phyloP scores from a whole-genome alignment of 208 protist genomes.

The Leishmania guyanensis region DNA sequence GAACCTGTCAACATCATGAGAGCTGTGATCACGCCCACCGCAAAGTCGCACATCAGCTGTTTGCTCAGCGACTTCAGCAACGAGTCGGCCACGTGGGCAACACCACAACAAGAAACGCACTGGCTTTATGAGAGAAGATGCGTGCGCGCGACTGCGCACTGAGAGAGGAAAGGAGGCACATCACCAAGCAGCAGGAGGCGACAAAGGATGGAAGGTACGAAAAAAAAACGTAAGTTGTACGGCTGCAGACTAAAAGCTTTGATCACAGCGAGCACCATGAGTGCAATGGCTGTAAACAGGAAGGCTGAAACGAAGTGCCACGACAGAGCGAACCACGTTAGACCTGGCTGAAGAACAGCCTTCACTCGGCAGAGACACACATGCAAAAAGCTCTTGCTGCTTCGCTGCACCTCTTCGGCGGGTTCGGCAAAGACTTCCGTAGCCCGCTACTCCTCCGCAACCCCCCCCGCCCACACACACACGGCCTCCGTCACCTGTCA shows the following conservation, averaged over 20 bases:
- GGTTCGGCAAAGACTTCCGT: not conserved
- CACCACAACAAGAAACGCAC: conserved; percentile 64
- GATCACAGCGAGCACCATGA: conserved; percentile 56
- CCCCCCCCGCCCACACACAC: not conserved
- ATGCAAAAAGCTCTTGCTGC: conserved; percentile 10
- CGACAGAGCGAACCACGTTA: conserved; percentile 33
- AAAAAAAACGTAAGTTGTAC: conserved; percentile 46
- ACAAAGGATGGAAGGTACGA: conserved; percentile 66
- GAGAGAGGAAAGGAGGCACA: conserved; percentile 41
- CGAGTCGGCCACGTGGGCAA: conserved; percentile 52
- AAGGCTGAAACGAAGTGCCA: conserved; percentile 51
- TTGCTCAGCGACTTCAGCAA: conserved; percentile 49
- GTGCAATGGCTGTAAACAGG: conserved; percentile 54
- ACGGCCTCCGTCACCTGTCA: not conserved
- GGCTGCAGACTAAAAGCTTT: conserved; percentile 52
- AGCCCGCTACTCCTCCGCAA: not conserved
- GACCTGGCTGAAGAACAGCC: conserved; percentile 41
- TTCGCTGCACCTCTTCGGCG: conserved; percentile 26
- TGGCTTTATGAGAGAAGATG: conserved; percentile 51
- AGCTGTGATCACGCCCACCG: conserved; percentile 50
- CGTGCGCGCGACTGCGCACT: conserved; percentile 56
- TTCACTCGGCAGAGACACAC: conserved; percentile 52
- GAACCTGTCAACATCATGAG: conserved; percentile 52
- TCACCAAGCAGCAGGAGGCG: not conserved
- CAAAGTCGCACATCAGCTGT: conserved; percentile 61